These are phyloP conservation scores for Argentina anserina DNA, from an alignment of 306 rosid genomes.

Conservation along the genomic window DNA sequence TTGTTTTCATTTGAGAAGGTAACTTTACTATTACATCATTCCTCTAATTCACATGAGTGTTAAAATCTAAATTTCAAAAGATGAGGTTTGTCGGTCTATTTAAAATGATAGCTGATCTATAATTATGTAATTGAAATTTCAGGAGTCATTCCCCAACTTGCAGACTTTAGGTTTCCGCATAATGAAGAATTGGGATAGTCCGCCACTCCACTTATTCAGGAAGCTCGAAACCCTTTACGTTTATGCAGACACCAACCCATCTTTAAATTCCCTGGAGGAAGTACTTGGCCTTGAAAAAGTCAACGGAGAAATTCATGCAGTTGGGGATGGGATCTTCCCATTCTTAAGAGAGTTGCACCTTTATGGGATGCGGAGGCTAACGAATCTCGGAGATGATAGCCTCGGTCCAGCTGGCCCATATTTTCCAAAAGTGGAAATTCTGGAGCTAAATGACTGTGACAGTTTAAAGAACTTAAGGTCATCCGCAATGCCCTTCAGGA, in stretches of 20 bases:
- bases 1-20: constrained; percentile 13
- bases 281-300: too few relatives aligned
- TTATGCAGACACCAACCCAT: not conserved
- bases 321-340: not conserved
- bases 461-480: not conserved
- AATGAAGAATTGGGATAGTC: not conserved
- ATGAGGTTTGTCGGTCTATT: not conserved
- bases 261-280: not conserved
- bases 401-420: not conserved
- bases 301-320: not conserved
- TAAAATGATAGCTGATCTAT: not conserved
- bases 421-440: not conserved
- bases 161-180: not conserved
- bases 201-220: not conserved
- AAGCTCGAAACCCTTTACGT: not conserved
- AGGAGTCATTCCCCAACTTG: not conserved
- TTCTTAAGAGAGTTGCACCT: not conserved
- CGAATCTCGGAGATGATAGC: not conserved
- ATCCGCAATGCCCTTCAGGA: not conserved
- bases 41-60: too few relatives aligned
- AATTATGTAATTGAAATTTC: not conserved
- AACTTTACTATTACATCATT: not conserved
- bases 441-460: accelerated
- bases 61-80: not conserved
- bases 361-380: not conserved